phyloP scores from a whole-genome alignment of 116 monocot genomes.

The Phalaenopsis hybrid region DNA sequence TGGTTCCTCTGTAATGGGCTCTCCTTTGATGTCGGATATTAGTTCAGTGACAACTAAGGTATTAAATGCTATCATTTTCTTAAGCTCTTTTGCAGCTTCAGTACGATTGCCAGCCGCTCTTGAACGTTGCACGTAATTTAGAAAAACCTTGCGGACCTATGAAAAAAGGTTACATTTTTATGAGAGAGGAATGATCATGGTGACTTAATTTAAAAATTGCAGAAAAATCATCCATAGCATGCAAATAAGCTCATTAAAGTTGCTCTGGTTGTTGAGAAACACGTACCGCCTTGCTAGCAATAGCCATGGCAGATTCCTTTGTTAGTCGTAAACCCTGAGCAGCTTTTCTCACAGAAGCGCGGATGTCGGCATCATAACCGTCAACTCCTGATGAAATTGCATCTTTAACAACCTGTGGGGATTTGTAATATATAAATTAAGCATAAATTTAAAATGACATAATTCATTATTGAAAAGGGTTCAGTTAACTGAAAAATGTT shows the following conservation, averaged over 20 bases:
- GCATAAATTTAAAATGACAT: not conserved
- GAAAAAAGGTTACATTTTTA: not conserved
- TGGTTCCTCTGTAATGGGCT: conserved; percentile 33
- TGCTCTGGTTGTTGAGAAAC: not conserved
- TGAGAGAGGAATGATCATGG: not conserved
- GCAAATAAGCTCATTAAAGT: not conserved
- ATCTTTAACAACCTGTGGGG: conserved; percentile 72
- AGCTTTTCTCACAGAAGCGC: conserved; percentile 79
- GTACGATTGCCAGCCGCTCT: conserved; percentile 56
- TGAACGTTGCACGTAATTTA: conserved; percentile 69
- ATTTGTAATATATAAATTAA: not conserved
- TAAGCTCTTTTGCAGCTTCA: conserved; percentile 86
- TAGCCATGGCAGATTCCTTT: conserved; percentile 72
- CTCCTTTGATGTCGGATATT: conserved; percentile 88
- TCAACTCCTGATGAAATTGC: conserved; percentile 90
- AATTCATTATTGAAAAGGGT: not conserved
- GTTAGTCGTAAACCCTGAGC: conserved; percentile 75
- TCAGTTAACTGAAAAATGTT: too few relatives aligned
- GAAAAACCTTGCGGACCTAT: conserved; percentile 76
- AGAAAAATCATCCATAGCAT: too few relatives aligned
- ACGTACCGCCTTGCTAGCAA: conserved; percentile 84
- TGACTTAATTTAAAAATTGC: too few relatives aligned
- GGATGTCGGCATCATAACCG: conserved; percentile 78
- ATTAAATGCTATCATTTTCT: conserved; percentile 91
- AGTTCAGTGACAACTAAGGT: conserved; percentile 72